These are phyloP conservation scores for Arthrobotrys sphaeroides DNA, from an alignment of 2,329 filamentous ascomycete species.

Conservation along the genomic window DNA sequence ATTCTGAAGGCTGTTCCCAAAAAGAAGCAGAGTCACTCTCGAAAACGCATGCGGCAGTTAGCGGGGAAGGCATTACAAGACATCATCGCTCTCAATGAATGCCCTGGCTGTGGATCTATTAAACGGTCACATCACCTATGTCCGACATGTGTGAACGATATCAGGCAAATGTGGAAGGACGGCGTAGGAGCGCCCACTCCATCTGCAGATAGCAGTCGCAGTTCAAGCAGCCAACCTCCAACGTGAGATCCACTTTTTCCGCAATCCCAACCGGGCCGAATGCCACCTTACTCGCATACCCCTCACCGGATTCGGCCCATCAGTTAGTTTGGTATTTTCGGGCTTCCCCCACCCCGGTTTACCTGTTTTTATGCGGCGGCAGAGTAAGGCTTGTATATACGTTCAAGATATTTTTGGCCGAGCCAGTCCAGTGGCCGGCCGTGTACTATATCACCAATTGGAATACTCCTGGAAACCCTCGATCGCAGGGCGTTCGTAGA, in stretches of 20 bases:
- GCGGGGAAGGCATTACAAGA: conserved; percentile 95
- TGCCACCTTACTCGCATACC: not conserved
- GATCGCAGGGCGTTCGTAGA: no score
- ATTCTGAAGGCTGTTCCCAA: conserved; percentile 93
- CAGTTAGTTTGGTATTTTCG: not conserved
- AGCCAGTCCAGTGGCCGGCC: not conserved
- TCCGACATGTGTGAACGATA: conserved; percentile 79
- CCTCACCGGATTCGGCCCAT: not conserved
- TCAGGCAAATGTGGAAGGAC: conserved; percentile 64
- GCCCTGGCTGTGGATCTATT: conserved; percentile 83
- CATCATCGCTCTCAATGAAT: conserved; percentile 84
- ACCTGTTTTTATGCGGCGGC: not conserved
- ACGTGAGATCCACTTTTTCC: not conserved
- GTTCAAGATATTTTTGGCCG: not conserved
- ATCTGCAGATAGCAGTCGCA: not conserved
- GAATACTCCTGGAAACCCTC: not conserved
- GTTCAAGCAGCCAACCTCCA: not conserved
- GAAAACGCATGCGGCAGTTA: conserved; percentile 91
- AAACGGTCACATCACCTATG: conserved; percentile 92
- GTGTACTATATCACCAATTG: conserved; percentile 3
- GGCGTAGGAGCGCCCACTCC: conserved; percentile 30
- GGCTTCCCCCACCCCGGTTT: not conserved
- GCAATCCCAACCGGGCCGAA: not conserved
- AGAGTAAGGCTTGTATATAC: not conserved
- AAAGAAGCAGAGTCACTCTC: conserved; percentile 98